A percentile compares a stretch with the other conserved stretches of the same genome.
Conservation (phyloP, 306 rosid species). For the Sechiopsis laciniata region DNA sequence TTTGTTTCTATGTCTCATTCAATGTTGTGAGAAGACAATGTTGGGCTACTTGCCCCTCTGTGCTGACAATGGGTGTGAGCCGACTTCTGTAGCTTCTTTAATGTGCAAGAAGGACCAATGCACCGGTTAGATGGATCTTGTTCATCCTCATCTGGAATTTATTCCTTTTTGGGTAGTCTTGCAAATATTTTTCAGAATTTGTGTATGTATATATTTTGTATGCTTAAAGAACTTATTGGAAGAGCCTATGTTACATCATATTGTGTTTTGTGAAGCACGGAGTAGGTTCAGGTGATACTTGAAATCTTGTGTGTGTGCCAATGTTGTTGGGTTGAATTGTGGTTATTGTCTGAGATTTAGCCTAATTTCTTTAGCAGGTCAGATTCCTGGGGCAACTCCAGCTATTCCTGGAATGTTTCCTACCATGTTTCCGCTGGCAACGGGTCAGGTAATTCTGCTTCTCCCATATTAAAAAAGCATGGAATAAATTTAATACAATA, state of each 20-base stretch:
- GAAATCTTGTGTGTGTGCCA: conserved; percentile 11
- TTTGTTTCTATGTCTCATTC: conserved; percentile 95
- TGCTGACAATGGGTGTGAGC: conserved; percentile 99
- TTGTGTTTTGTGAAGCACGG: conserved; percentile 5
- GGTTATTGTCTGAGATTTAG: conserved; percentile 27
- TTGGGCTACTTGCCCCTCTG: conserved; percentile 99
- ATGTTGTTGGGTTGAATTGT: conserved; percentile 8
- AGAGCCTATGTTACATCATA: conserved; percentile 31
- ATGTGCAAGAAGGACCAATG: conserved; percentile 94
- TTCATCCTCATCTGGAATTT: conserved; percentile 86
- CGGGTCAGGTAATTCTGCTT: conserved; percentile 64
- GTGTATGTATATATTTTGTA: conserved; percentile 39
- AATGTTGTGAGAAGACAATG: conserved; percentile 98
- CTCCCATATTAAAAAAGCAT: not conserved
- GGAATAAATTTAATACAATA: not conserved
- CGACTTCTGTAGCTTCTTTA: conserved; percentile 99
- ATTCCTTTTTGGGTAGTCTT: conserved; percentile 93
- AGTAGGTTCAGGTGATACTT: conserved; percentile 20
- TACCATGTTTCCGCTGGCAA: conserved; percentile 72
- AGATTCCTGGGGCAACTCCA: conserved; percentile 67
- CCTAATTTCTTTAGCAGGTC: conserved; percentile 59
- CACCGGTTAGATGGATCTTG: conserved; percentile 99
- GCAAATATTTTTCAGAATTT: conserved; percentile 55
- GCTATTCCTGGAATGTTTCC: conserved; percentile 90
- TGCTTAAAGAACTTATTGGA: conserved; percentile 32